Evolutionary conservation across 495 filamentous ascomycete genomes (phyloP), one percentile per base, ranked within the genome.

Genomic region (Elasticomyces elasticus): DNA sequence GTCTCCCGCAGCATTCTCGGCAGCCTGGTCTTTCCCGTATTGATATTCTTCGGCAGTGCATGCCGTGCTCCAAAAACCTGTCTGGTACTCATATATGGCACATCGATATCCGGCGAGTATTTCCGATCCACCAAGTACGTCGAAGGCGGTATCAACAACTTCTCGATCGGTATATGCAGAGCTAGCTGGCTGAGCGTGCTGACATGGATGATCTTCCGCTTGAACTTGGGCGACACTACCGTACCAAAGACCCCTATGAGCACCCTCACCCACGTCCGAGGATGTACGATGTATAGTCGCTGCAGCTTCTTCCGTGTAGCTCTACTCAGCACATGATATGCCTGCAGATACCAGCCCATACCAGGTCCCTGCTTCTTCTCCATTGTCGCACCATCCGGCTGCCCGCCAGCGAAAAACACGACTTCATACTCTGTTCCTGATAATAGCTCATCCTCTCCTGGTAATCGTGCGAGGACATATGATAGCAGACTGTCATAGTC

Each of bases 311-410:
- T 80, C 50, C 76, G 68, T 54, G 72, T 75, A 1, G 73, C 75
- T 55, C 77, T 63, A 23, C 68, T 71, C 51, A 79, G 67, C 44
- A 78, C 62, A 60, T 78, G 69, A 62, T 80, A 80, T 13, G 76
- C 78, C 51, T 79, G 76, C 19, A 79, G 54, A 41, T 74, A 78
- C 77, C 77, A 80, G n/a, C 71, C 71, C 76, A 77, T 78, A 3
- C 74, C 72, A 10, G 77, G 77, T 17, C 73, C 66, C 31, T 65
- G 67, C 59, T 71, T 72, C 56, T 68, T 75, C 15, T 53, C 62
- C 20, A 56, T 57, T 30, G 61, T 64, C n/a, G 62, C 62, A 20
- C 66, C 64, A 35, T 76, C 72, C 10, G 62, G 65, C 12, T 64
- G 67, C 3, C 71, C 75, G 17, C 75, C 75, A 7, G 77, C 77